Percentiles rank a stretch among this genome's conserved stretches.
Conservation (phyloP, 306 rosid genomes). For the Quercus wislizeni region DNA sequence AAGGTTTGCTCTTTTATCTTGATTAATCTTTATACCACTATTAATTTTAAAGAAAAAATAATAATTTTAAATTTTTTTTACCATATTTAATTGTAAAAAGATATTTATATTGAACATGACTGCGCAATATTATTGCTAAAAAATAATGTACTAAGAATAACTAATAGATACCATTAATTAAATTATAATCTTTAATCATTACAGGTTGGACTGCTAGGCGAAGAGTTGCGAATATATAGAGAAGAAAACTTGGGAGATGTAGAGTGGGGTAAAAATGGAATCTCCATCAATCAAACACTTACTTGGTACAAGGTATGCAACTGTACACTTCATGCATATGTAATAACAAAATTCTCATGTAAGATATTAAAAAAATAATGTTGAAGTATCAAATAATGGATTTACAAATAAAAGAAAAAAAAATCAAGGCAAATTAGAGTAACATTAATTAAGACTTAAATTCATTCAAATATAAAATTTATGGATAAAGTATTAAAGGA, state of each 20-base stretch:
- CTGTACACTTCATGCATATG: background rate
- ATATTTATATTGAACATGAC: background rate
- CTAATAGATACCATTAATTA: background rate
- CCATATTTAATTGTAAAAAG: no score
- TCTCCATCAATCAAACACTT: conserved; percentile 32
- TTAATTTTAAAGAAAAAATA: no score
- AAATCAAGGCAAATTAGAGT: no score
- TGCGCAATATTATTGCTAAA: background rate
- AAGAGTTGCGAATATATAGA: conserved; percentile 40
- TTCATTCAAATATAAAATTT: no score
- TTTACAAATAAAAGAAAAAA: no score
- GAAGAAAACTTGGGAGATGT: conserved; percentile 30
- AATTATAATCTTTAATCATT: background rate
- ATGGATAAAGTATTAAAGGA: no score
- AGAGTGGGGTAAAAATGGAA: conserved; percentile 40
- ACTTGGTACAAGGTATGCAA: conserved; percentile 62
- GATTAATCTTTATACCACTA: background rate
- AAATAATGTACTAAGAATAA: no score
- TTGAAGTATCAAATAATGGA: no score
- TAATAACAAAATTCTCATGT: no score
- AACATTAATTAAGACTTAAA: no score
- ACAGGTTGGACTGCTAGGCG: conserved; percentile 64
- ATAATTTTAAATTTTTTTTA: background rate
- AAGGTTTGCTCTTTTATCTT: conserved; percentile 31
- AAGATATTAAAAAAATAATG: no score